These are phyloP conservation scores for Candida tammaniensis DNA, from an alignment of 805 yeast genomes.

Conservation along the genomic window DNA sequence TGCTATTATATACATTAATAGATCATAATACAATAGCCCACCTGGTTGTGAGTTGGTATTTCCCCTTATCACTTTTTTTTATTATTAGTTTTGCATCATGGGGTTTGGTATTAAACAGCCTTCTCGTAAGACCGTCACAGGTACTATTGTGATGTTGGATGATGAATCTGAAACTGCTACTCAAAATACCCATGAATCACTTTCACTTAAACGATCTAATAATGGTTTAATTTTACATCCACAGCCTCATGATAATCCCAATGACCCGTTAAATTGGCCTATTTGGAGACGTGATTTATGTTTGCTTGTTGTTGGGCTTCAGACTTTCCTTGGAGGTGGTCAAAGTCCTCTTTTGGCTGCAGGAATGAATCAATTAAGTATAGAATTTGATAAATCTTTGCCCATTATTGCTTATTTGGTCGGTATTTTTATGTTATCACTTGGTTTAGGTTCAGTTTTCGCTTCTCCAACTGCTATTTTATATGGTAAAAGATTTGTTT, in stretches of 20 bases:
- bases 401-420: constrained; percentile 50
- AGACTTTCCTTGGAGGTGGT: constrained; percentile 60
- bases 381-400: constrained; percentile 42
- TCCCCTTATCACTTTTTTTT: too few relatives aligned
- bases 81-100: constrained; percentile 5
- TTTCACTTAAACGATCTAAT: constrained; percentile 41
- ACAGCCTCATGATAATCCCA: constrained; percentile 61
- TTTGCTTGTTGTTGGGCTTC: constrained; percentile 51
- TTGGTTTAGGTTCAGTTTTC: constrained; percentile 57
- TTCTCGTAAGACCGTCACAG: constrained; percentile 39
- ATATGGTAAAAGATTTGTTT: constrained; percentile 57
- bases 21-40: too few relatives aligned
- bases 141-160: constrained; percentile 45
- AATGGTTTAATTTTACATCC: constrained; percentile 54
- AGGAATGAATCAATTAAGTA: constrained; percentile 41
- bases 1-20: too few relatives aligned
- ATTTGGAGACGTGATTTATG: constrained; percentile 56
- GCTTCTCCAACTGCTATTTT: constrained; percentile 57
- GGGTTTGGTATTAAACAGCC: constrained; percentile 44
- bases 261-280: constrained; percentile 69
- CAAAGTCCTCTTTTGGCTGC: constrained; percentile 61
- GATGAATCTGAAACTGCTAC: constrained; percentile 10
- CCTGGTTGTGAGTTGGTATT: too few relatives aligned
- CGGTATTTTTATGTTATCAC: constrained; percentile 56
- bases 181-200: constrained; percentile 8